A percentile compares a stretch with the other conserved stretches of the same genome.
Conservation (phyloP, 176 grass and related monocot genomes). For the Elymus sibiricus region DNA sequence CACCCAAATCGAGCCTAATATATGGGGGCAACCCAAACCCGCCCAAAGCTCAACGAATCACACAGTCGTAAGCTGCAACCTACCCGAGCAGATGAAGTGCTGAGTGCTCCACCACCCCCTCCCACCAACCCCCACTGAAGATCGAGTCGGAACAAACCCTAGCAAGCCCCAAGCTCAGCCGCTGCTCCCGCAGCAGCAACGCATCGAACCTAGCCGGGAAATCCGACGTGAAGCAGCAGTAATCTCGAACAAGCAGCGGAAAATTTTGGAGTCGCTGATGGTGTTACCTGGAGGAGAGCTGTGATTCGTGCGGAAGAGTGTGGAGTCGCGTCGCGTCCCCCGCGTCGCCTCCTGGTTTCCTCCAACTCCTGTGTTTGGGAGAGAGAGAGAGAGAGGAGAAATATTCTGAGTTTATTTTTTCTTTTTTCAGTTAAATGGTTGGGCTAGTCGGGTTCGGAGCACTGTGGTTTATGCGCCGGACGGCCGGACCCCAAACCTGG, state of each 20-base stretch:
- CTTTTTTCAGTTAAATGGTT: neutral
- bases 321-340: slow-evolving; percentile 6
- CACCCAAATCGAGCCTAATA: neutral
- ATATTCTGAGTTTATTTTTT: neutral
- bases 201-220: neutral
- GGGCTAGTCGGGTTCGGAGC: neutral
- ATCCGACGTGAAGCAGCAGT: neutral
- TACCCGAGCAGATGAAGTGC: neutral
- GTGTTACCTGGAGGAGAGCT: neutral
- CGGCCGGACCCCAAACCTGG: slow-evolving; percentile 18
- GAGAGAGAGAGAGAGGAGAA: slow-evolving; percentile 16
- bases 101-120: too few relatives aligned
- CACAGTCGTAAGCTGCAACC: neutral
- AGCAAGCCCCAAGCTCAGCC: slow-evolving; percentile 16
- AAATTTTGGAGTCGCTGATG: neutral
- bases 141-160: slow-evolving; percentile 33
- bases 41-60: neutral
- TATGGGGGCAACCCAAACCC: neutral
- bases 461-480: neutral
- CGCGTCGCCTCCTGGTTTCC: neutral
- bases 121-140: neutral
- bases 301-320: neutral
- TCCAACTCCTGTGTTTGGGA: too few relatives aligned
- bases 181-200: neutral
- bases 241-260: neutral